A percentile compares a stretch with the other conserved stretches of the same genome.
Conservation (phyloP, 2,329 filamentous ascomycete genomes). For the Grosmannia serpens region DNA sequence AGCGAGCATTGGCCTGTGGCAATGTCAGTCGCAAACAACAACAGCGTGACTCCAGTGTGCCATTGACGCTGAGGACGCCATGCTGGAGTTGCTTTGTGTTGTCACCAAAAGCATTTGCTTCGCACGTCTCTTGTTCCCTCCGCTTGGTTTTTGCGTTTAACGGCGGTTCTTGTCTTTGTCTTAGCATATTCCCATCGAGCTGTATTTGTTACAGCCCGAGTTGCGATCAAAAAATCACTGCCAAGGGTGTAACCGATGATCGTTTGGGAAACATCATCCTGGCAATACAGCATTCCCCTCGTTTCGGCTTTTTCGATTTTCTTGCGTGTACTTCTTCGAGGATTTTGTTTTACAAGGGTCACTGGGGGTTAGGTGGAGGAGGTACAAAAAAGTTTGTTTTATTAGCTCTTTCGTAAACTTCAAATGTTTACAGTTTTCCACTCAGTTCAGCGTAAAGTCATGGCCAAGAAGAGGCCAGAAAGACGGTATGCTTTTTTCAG, state of each 20-base stretch:
- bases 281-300: background rate
- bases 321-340: background rate
- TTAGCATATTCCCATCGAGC: background rate
- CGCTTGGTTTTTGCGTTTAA: background rate
- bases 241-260: background rate
- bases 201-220: background rate
- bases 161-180: background rate
- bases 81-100: background rate
- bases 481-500: background rate
- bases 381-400: background rate
- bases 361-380: background rate
- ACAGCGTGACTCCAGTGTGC: background rate
- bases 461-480: too few species aligned
- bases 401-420: background rate
- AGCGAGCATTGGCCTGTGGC: slow-evolving; percentile 39
- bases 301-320: background rate
- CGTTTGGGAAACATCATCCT: background rate
- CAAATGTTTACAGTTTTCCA: background rate
- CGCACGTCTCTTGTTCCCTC: background rate
- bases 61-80: background rate
- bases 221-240: background rate
- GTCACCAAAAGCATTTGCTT: background rate
- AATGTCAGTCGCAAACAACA: slow-evolving; percentile 15
- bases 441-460: background rate
- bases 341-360: background rate